Base-by-base conservation (phyloP, 2,329 filamentous ascomycete genomes). In the Pseudocercospora ulei region DNA sequence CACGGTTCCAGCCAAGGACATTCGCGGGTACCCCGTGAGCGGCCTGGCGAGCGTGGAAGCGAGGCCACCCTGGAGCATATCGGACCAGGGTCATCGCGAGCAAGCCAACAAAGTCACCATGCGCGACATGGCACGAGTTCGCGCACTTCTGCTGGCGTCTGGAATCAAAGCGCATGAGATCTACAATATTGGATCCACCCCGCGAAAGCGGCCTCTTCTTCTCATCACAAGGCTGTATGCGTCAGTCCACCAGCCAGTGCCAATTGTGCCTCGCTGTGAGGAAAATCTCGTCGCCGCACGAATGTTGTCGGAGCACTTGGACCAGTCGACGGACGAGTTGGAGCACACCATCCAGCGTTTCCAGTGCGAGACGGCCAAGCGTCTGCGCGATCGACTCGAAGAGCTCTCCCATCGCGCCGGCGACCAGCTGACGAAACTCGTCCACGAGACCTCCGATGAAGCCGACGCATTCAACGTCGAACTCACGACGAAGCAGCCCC, bases 101-200 rank as follows among this genome's bases (percentile, higher is more conserved):
- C 35, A 59, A 50, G 57, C 3, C 11, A 36, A 56, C 61, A 41
- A 56, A 7, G 60, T 82, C 18, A 77, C 71, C 6, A 76, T 72
- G 51, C 74, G 75, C n/a, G 88, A 95, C 51, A 72, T 93, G 37
- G 81, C 82, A 9, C 78, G 85, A n/a, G 71, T 87, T 2, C 73
- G 77, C 41, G 75, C 84, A 0, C 68, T 92, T 5, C 73, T 94
- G 25, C 68, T 93, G 13, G 82, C 79, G 47, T 84, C 85, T 0
- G 87, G 86, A n/a, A 78, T 95, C 55, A 93, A 92, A 63, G 87
- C 88, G 0, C 78, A 78, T 54, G 83, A 90, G 55, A 82, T 95
- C 38, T 70, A 71, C 17, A 72, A 77, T 3, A 74, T 80, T 30
- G 77, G 80, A 3, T 63, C 78, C 28, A 67, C 69, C 22, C 47